Base-by-base conservation (phyloP, 2,329 filamentous ascomycete genomes). In the Scedosporium apiospermum region DNA sequence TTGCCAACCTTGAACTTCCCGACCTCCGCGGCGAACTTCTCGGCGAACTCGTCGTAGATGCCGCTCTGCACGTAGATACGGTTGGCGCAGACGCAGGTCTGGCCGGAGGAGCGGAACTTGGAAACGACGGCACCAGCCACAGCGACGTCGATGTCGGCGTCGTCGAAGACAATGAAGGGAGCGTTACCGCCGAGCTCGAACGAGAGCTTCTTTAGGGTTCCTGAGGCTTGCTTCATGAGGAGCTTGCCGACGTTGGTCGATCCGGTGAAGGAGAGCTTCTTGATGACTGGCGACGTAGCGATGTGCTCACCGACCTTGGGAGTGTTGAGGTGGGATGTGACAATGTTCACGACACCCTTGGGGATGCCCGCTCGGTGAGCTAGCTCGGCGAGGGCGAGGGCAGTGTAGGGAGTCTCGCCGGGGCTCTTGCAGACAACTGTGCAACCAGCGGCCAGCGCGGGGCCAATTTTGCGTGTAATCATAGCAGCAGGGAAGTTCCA, bases 371-470 rank as follows among this genome's bases (percentile, higher is more conserved):
- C 93, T 38, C 92, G 87, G 69, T 89, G 83, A 6, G 88, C 90
- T 51, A 96, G 82, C 74, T 96, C 92, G 2, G 90, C 90, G 30
- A 96, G 75, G 2, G 93, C 93, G 57, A 96, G 87, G 1, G 91
- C 86, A 23, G 91, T 96, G 71, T 93, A 91, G 0, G 93, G 93
- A 3, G 93, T 96, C 78, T 96, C 93, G 44, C 88, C 88, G 1
- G 93, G 91, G 42, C 91, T 88, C 76, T 97, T 97, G 66, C 86
- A 86, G 1, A 97, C 91, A 81, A 90, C 83, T 3, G 87, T 89
- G 73, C 88, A 90, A 42, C 88, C 88, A 30, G 88, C 87, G 41
- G 88, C 88, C 49, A 91, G 77, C 16, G 82, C 84, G 7, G 83
- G 75, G 3, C 74, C 76, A 34, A 74, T 73, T 64, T 80, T 79